Evolutionary conservation across 2,329 filamentous ascomycete species (phyloP), one percentile per base, ranked within the genome.

Genomic region (Exophiala sp.): DNA sequence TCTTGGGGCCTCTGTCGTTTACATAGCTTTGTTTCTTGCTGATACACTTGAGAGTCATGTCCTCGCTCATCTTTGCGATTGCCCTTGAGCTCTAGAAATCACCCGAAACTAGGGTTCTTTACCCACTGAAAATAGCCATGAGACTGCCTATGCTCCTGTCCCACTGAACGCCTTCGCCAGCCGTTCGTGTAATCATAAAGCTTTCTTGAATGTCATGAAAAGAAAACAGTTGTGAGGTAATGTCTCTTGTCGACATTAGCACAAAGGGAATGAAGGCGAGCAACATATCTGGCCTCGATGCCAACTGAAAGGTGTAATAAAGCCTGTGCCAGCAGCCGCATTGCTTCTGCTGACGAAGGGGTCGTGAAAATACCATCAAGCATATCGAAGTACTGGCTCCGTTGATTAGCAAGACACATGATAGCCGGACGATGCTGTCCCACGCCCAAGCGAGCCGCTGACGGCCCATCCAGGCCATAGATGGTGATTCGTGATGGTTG

Each of bases 11-110:
- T 48, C 23, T 48, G 43, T 48, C 46, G 45, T 41, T 42, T 48
- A 51, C 44, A 43, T 48, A 21, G 43, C 34, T 50, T 29, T 24
- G 32, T 29, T 48, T 42, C 30, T 45, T 48, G 43, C 48, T 51
- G 30, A 48, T 55, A 55, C 52, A 50, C 40, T 13, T 45, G 27
- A 23, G 30, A 34, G 52, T 45, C 38, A 23, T 32, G 16, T 43
- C 37, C 40, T 37, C 16, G 41, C 52, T 48, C 45, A 40, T 54
- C 27, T 43, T 45, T 24, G 39, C 40, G 14, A 32, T 55, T 43
- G 24, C 19, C 14, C 34, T 16, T 43, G 43, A 38, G 48, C 48
- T 52, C 45, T 48, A 51, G 47, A 55, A 45, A 50, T 51, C 18
- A 45, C 23, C 29, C 30, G 45, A 42, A 43, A 40, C 43, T 40